These are phyloP conservation scores for Hortaea sp. DNA, from an alignment of 2,329 filamentous ascomycete species.

Conservation along the genomic window DNA sequence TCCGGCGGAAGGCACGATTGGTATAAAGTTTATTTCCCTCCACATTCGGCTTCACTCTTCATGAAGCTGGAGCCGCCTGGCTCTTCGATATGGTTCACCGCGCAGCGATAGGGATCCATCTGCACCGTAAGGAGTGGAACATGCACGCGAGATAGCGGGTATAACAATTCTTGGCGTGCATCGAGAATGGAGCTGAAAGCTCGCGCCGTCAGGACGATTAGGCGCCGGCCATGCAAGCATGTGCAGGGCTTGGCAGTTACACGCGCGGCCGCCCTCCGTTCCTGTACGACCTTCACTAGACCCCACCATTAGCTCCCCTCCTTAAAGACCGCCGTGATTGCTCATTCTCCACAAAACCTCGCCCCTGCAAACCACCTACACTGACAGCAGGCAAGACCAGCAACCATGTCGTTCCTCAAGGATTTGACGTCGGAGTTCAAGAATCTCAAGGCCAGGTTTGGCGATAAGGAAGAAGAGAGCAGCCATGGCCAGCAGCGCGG, in stretches of 20 bases:
- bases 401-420: conserved; percentile 1
- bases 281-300: background rate
- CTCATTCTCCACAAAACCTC: background rate
- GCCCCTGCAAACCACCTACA: background rate
- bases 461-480: background rate
- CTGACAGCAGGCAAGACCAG: background rate
- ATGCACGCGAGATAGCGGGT: background rate
- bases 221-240: background rate
- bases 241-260: background rate
- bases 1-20: background rate
- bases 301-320: background rate
- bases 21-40: background rate
- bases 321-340: background rate
- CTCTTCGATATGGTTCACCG: background rate
- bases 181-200: background rate
- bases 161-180: background rate
- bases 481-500: background rate
- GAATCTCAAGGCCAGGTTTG: background rate
- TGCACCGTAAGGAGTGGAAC: too few relatives aligned
- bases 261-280: background rate
- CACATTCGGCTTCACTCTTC: background rate
- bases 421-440: background rate
- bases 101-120: too few relatives aligned
- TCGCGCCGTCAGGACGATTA: too few relatives aligned
- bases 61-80: background rate